These are phyloP conservation scores for Wallemia hederae DNA, from an alignment of 1,284 basidiomycete species.

Conservation along the genomic window DNA sequence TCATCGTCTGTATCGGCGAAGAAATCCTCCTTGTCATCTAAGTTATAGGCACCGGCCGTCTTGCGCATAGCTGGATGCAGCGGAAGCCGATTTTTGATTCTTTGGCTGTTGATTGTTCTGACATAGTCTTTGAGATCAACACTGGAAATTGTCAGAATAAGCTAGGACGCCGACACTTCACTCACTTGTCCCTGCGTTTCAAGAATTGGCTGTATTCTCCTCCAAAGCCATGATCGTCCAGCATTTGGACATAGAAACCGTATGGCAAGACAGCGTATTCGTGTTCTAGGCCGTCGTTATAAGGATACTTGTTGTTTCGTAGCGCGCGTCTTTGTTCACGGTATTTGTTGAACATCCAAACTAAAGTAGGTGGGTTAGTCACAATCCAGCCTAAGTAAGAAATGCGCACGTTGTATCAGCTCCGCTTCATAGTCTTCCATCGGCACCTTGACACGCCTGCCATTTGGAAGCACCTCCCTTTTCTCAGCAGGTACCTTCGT, in stretches of 20 bases:
- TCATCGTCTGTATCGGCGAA: background rate
- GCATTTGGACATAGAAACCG: background rate
- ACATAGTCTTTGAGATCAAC: background rate
- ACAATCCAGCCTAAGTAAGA: no score
- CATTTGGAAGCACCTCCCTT: background rate
- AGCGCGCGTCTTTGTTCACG: background rate
- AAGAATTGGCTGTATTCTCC: background rate
- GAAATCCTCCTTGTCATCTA: background rate
- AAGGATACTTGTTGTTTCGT: no score
- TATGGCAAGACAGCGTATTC: background rate
- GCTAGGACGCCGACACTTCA: background rate
- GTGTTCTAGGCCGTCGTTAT: no score
- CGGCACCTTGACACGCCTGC: background rate
- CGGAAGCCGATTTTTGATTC: background rate
- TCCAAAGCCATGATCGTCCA: background rate
- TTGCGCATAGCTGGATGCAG: background rate
- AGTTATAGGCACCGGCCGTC: background rate
- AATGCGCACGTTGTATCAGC: background rate
- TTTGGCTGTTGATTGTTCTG: background rate
- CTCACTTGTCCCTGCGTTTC: background rate
- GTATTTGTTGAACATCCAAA: background rate
- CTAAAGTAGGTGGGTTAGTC: no score
- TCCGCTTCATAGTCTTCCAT: background rate
- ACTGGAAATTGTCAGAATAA: background rate
- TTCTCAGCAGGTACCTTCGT: no score